Percentiles rank a stretch among this genome's conserved stretches.
These are phyloP conservation scores for Jackrogersella minutella DNA, from an alignment of 495 filamentous ascomycete species.

Conservation along the genomic window DNA sequence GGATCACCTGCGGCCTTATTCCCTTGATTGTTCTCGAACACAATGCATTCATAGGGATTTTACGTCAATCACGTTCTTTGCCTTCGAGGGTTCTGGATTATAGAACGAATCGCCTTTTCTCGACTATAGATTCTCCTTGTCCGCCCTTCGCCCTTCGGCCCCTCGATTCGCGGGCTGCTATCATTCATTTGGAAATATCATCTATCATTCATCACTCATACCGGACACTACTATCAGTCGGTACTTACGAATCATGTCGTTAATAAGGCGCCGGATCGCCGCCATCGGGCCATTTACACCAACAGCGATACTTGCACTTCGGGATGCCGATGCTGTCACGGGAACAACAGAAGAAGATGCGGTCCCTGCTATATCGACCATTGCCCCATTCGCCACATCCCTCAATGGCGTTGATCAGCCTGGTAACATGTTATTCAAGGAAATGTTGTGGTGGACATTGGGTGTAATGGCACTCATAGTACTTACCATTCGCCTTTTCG, in stretches of 20 bases:
- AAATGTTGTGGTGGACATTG: conserved; percentile 59
- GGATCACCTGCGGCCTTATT: not conserved
- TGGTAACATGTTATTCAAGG: conserved; percentile 56
- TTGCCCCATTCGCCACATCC: conserved; percentile 56
- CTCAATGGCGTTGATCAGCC: conserved; percentile 62
- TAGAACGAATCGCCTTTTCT: conserved; percentile 20
- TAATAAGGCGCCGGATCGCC: conserved; percentile 44
- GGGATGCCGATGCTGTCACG: conserved; percentile 33
- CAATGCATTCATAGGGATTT: conserved; percentile 43
- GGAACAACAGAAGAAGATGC: conserved; percentile 27
- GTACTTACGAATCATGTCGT: conserved; percentile 36
- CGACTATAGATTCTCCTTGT: conserved; percentile 38
- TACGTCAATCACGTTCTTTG: conserved; percentile 36
- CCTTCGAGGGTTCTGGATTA: conserved; percentile 33
- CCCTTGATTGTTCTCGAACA: conserved; percentile 30
- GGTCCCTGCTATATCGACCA: conserved; percentile 42
- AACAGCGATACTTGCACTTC: conserved; percentile 38
- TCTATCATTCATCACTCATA: conserved; percentile 12
- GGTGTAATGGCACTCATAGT: conserved; percentile 57
- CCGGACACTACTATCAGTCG: conserved; percentile 9
- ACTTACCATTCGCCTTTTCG: conserved; percentile 53
- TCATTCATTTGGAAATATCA: conserved; percentile 11
- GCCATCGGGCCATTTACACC: conserved; percentile 38
- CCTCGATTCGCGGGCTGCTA: conserved; percentile 15
- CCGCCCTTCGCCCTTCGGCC: conserved; percentile 13